Percentiles rank a stretch among this genome's conserved stretches.
These are phyloP conservation scores for Chlorella sp. DNA, from an alignment of 139 green algal species.

Conservation along the genomic window DNA sequence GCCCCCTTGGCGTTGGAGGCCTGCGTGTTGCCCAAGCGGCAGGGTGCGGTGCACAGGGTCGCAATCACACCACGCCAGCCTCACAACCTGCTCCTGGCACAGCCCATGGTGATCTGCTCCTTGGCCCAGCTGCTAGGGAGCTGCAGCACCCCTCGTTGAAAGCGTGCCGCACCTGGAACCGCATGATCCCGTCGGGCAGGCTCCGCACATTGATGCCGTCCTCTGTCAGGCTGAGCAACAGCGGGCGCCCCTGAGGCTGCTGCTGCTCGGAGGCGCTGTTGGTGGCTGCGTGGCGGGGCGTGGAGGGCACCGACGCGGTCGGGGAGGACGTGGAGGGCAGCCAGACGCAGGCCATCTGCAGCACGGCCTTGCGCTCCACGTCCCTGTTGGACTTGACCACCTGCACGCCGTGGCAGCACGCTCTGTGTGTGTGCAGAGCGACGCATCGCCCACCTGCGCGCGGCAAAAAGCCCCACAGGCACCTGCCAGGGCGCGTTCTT, in stretches of 20 bases:
- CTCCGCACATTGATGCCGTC: conserved; percentile 19
- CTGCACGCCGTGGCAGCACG: no score
- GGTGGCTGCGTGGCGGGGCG: not conserved
- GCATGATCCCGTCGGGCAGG: conserved; percentile 15
- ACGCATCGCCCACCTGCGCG: no score
- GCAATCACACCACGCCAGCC: no score
- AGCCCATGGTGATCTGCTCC: no score
- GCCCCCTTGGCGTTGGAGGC: not conserved
- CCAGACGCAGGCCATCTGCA: conserved; percentile 17
- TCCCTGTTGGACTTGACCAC: conserved; percentile 8
- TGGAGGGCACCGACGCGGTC: not conserved
- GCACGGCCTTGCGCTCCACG: conserved; percentile 25
- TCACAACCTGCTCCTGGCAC: no score
- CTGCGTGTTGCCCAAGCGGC: no score
- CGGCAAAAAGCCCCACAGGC: no score
- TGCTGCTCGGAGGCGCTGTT: not conserved
- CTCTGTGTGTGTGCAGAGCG: no score
- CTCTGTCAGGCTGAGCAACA: conserved; percentile 18
- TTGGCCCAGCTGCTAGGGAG: no score
- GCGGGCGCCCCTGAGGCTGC: not conserved
- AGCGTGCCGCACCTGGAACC: conserved; percentile 15
- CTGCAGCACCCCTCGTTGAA: no score
- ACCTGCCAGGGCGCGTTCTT: not conserved
- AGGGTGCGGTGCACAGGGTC: no score
- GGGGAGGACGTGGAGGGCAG: not conserved